Evolutionary conservation across 805 yeast genomes (phyloP), one percentile per base, ranked within the genome.

Genomic region (Saccharomycopsis schoenii): DNA sequence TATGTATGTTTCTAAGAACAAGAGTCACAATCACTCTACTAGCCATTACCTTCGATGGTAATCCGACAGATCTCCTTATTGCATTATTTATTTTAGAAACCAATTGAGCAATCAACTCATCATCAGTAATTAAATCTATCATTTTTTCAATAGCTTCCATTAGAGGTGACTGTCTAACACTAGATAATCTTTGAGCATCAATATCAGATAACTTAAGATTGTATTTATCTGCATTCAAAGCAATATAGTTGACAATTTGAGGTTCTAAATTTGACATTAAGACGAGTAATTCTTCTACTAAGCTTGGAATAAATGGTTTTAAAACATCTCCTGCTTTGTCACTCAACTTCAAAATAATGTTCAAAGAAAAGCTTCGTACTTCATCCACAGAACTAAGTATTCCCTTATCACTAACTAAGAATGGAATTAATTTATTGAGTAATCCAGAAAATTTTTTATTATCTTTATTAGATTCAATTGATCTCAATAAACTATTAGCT

Each of bases 181-280:
- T 81, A 61, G 83, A 86, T 59, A 85, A 73, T 67, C 98, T 79
- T 58, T 84, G 83, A 0, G 89, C 83, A 71, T 94, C 97, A 62
- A 93, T 83, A 47, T 83, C 88, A 61, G 82, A 80, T 8, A 83
- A 75, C 58, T 83, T 84, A 62, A 91, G 70, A 52, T 91, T 90
- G 69, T 87, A 91, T 70, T 91, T 93, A 62, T 84, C 92, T 0
- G 97, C 97, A 72, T 94, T 92, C 63, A 93, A 75, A 0, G 94
- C 83, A 61, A 93, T 73, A 67, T 91, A 93, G 68, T 94, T 93
- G 64, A 89, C 80, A 1, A 88, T 83, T 69, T 92, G 97, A 0
- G 98, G 98, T 68, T 94, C 99, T 51, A 93, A 77, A 0, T 94
- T 85, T 0, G 97, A 89, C 83, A 93, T 83, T 62, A 90, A 74